Base-by-base conservation (phyloP, 805 yeast genomes). In the Metschnikowia henanensis region DNA sequence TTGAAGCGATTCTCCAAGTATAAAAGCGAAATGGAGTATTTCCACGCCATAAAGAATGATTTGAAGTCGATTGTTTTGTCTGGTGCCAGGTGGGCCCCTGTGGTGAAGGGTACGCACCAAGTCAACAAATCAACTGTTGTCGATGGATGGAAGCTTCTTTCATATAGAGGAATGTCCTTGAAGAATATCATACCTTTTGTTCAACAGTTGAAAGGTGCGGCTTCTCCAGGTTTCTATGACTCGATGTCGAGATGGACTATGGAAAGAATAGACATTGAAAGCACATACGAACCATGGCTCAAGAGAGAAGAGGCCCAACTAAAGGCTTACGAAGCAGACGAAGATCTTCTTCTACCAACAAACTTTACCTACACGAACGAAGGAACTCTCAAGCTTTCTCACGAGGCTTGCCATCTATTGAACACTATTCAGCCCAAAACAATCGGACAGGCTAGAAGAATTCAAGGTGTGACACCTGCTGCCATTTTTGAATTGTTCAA, bases 381-480 rank as follows among this genome's bases (percentile, higher is more conserved):
- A 15, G 79, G 87, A 0, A 62, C 53, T 20, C 41, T 69, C 30
- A 70, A 68, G 44, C 65, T 92, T n/a, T 86, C 95, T 2, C 73
- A 78, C 20, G 97, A 92, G 58, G 91, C 83, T 22, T 78, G 85
- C 44, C 72, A 70, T 15, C 65, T 86, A 9, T 69, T 94, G 42
- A 87, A 88, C 55, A 73, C 75, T 9, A 81, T 88, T 13, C 84
- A 87, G 49, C 99, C 99, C 0, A 79, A 80, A 41, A 94, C 97
- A 0, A 80, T 94, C 35, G 98, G 98, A 0, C 98, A 94, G 61
- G 98, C 98, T 0, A 76, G 96, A 60, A 74, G 98, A 53, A 85
- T 92, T 10, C 95, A 94, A 57, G 98, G 99, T 0, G 82, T 94
- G 2, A 92, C 98, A 0, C 96, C 98, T 0, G 92, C 97, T 0